Evolutionary conservation across 2,329 filamentous ascomycete species (phyloP).

Genomic region (Epichloe coenophiala): DNA sequence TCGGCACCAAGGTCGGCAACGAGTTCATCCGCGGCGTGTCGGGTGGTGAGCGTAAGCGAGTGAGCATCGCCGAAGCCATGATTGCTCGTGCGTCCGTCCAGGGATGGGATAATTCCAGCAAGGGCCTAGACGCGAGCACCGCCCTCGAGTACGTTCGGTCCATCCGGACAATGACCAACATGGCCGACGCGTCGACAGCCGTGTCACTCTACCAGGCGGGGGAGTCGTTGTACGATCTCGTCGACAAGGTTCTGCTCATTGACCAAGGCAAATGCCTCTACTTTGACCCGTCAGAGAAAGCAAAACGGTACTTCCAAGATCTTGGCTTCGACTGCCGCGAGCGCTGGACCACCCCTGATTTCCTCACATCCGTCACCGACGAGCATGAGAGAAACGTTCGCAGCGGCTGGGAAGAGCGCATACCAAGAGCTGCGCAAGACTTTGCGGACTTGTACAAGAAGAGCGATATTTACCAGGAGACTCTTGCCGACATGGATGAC

Average conservation of each 20-base stretch:
- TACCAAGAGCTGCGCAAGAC: constrained; percentile 56
- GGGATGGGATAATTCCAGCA: constrained; percentile 63
- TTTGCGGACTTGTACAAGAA: constrained; percentile 51
- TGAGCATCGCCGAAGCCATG: constrained; percentile 59
- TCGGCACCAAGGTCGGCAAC: constrained; percentile 56
- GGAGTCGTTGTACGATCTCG: constrained; percentile 50
- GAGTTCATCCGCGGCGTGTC: constrained; percentile 51
- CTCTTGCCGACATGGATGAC: constrained; percentile 47
- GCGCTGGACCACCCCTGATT: constrained; percentile 60
- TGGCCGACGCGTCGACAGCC: constrained; percentile 57
- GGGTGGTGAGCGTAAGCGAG: constrained; percentile 58
- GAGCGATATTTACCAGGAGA: constrained; percentile 45
- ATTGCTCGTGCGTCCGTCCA: constrained; percentile 47
- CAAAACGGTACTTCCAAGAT: constrained; percentile 55
- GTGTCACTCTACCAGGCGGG: constrained; percentile 62
- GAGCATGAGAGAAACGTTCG: constrained; percentile 57
- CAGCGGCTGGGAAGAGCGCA: constrained; percentile 47
- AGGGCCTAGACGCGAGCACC: constrained; percentile 59
- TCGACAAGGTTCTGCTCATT: constrained; percentile 68
- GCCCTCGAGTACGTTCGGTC: constrained; percentile 58
- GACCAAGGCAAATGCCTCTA: constrained; percentile 59
- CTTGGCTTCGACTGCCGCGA: constrained; percentile 61
- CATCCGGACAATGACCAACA: constrained; percentile 50
- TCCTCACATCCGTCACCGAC: constrained; percentile 67
- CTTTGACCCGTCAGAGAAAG: constrained; percentile 50